Percentiles rank a stretch among this genome's conserved stretches.
phyloP scores from a whole-genome alignment of 2,329 filamentous ascomycete species.

The Apiospora koreana region DNA sequence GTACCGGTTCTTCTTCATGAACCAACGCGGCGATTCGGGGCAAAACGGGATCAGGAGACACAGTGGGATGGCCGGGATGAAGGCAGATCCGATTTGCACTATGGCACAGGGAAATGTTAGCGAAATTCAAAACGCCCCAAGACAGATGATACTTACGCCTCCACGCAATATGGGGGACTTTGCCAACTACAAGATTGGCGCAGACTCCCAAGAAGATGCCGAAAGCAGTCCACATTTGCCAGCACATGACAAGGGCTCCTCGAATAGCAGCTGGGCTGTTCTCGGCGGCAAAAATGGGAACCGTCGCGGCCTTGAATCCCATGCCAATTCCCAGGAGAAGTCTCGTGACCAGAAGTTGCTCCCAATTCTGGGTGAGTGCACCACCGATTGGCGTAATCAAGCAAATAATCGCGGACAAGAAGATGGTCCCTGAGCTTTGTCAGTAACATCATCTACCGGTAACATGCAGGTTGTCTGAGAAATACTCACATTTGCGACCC shows the following conservation, averaged over 20 bases:
- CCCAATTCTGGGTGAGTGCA: constrained; percentile 60
- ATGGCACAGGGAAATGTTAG: neutral
- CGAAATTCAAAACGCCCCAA: neutral
- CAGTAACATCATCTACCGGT: neutral
- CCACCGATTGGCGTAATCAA: constrained; percentile 62
- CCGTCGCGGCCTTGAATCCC: constrained; percentile 52
- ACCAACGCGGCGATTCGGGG: constrained; percentile 51
- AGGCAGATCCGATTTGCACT: constrained; percentile 28
- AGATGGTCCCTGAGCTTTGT: constrained; percentile 58
- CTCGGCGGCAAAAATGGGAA: constrained; percentile 56
- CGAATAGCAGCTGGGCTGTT: constrained; percentile 52
- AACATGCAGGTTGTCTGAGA: no score
- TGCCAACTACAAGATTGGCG: constrained; percentile 60
- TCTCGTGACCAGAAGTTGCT: constrained; percentile 56
- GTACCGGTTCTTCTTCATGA: constrained; percentile 47
- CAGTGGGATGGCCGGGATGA: constrained; percentile 25
- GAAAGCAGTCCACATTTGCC: constrained; percentile 59
- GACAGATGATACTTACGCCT: constrained; percentile 20
- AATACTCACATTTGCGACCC: constrained; percentile 43
- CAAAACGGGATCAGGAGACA: constrained; percentile 29
- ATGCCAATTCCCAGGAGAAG: constrained; percentile 62
- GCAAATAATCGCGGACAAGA: constrained; percentile 63
- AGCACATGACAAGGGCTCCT: constrained; percentile 55
- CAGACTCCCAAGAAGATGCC: constrained; percentile 67
- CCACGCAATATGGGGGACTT: constrained; percentile 43